Evolutionary conservation across 352 stramenopile species (phyloP).

Genomic region (Pythium myriotylum): DNA sequence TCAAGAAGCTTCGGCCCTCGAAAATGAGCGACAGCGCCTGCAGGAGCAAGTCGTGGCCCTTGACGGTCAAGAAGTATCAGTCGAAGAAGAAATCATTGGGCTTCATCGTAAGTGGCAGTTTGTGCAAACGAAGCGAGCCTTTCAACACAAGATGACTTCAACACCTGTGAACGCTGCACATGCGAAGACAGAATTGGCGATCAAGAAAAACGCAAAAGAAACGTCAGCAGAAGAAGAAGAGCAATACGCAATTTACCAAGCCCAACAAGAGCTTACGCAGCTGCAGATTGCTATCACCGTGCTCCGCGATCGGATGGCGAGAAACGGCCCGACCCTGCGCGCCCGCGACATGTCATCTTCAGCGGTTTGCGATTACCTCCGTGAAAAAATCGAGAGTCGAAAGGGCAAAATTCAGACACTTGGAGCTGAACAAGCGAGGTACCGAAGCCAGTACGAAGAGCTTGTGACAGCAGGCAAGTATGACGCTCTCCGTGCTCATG

Average conservation of each 20-base stretch:
- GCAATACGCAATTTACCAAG: conserved; percentile 53
- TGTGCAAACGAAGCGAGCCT: conserved; percentile 50
- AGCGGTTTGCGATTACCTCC: conserved; percentile 46
- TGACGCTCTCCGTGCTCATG: conserved; percentile 49
- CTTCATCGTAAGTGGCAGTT: conserved; percentile 44
- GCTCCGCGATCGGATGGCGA: conserved; percentile 28
- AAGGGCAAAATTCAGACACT: conserved; percentile 43
- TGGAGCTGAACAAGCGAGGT: conserved; percentile 31
- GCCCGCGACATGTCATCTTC: conserved; percentile 14
- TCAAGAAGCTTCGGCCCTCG: conserved; percentile 37
- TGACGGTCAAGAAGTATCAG: conserved; percentile 29
- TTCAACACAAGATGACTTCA: conserved; percentile 46
- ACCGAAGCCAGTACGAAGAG: conserved; percentile 41
- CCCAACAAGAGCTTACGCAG: conserved; percentile 58
- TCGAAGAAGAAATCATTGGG: conserved; percentile 39
- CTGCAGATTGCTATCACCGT: conserved; percentile 59
- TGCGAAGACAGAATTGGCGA: conserved; percentile 41
- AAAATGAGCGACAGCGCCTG: conserved; percentile 37
- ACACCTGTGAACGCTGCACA: conserved; percentile 7
- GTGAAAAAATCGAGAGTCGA: conserved; percentile 51
- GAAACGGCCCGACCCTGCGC: neutral
- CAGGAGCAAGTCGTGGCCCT: conserved; percentile 32
- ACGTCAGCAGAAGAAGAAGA: conserved; percentile 59
- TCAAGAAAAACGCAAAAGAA: conserved; percentile 40
- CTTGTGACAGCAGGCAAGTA: conserved; percentile 45